Evolutionary conservation across 495 filamentous ascomycete species (phyloP).

Genomic region (Penicillium nucicola): DNA sequence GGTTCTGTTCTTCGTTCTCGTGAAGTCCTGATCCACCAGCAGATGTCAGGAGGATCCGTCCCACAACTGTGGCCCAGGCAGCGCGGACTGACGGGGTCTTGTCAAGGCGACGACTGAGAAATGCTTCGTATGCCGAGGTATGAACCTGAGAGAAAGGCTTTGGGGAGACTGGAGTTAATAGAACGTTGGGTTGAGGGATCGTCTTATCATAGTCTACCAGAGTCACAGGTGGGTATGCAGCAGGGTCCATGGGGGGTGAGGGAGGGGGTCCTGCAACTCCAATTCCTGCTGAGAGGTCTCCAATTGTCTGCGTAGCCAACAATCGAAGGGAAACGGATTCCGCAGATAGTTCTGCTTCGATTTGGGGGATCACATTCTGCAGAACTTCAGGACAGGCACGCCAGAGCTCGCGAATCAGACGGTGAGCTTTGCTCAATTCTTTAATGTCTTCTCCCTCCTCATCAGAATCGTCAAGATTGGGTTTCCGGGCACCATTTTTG

Average conservation of each 20-base stretch:
- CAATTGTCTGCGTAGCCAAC: slow-evolving; percentile 87
- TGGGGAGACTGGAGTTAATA: slow-evolving; percentile 75
- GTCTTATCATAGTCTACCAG: slow-evolving; percentile 55
- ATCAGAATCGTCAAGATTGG: slow-evolving; percentile 64
- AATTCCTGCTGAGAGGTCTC: slow-evolving; percentile 89
- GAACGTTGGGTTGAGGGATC: slow-evolving; percentile 56
- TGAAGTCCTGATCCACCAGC: slow-evolving; percentile 83
- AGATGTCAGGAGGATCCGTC: slow-evolving; percentile 76
- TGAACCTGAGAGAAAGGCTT: slow-evolving; percentile 82
- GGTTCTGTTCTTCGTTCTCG: slow-evolving; percentile 65
- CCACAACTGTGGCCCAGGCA: slow-evolving; percentile 80
- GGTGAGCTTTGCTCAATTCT: slow-evolving; percentile 86
- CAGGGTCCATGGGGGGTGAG: slow-evolving; percentile 67
- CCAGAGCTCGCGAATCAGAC: slow-evolving; percentile 89
- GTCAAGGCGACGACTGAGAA: slow-evolving; percentile 79
- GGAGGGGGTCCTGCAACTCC: slow-evolving; percentile 83
- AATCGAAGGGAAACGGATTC: slow-evolving; percentile 84
- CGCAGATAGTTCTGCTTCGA: slow-evolving; percentile 87
- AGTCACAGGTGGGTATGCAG: slow-evolving; percentile 72
- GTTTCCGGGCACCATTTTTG: slow-evolving; percentile 47
- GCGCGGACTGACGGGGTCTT: slow-evolving; percentile 76
- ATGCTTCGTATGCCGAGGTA: slow-evolving; percentile 71
- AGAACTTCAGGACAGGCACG: slow-evolving; percentile 84
- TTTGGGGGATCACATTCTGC: slow-evolving; percentile 87
- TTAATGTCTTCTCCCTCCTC: slow-evolving; percentile 83